Evolutionary conservation across 805 yeast genomes (phyloP).

Genomic region (Cyberlindnera euphorbiae): DNA sequence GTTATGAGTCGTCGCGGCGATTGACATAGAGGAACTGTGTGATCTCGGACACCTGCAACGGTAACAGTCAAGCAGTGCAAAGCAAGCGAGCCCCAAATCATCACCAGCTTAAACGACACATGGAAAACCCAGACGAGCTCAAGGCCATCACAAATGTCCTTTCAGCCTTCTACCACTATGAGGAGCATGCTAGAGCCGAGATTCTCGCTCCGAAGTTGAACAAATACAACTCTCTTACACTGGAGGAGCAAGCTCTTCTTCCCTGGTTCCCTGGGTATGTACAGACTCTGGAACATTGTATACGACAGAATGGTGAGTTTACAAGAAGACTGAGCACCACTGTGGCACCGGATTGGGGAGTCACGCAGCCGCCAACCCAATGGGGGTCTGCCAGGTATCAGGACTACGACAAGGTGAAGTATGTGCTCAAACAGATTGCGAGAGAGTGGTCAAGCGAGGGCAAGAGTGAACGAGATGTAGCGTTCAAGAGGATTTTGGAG

Average conservation of each 20-base stretch:
- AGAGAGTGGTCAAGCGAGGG: constrained; percentile 65
- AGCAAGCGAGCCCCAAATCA: no score
- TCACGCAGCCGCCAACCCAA: constrained; percentile 28
- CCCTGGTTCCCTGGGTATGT: constrained; percentile 48
- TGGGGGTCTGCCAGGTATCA: constrained; percentile 39
- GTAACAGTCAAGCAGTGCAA: no score
- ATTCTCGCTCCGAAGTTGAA: constrained; percentile 29
- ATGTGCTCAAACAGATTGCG: constrained; percentile 50
- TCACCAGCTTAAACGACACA: background rate
- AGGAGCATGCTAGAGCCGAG: constrained; percentile 30
- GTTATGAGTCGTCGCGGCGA: no score
- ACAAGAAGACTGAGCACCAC: constrained; percentile 36
- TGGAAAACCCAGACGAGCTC: constrained; percentile 13
- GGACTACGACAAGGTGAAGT: constrained; percentile 54
- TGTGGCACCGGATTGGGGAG: constrained; percentile 50
- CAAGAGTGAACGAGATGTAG: constrained; percentile 35
- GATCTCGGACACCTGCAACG: no score
- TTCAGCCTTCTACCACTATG: constrained; percentile 29
- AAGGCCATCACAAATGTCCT: constrained; percentile 9
- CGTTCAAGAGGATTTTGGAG: constrained; percentile 36
- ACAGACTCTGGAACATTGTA: constrained; percentile 35
- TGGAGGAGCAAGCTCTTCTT: constrained; percentile 37
- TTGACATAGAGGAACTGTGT: no score
- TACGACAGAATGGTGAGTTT: constrained; percentile 41
- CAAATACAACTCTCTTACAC: constrained; percentile 34